Base-by-base conservation (phyloP, 2,329 filamentous ascomycete genomes). In the Penicillium sp. region DNA sequence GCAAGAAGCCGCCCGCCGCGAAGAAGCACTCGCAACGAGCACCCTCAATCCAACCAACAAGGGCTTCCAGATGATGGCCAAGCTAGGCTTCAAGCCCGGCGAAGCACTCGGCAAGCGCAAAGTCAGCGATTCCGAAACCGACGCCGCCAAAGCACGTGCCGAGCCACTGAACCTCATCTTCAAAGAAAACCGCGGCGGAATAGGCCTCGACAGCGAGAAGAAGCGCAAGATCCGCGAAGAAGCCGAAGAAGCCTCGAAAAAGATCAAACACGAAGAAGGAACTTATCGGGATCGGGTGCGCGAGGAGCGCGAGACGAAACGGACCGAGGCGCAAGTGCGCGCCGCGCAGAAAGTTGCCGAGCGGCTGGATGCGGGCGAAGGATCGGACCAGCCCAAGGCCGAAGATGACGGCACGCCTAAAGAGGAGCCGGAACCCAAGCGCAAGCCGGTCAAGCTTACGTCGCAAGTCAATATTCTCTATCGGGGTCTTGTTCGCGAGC, bases 51-150 rank as follows among this genome's bases (percentile, higher is more conserved):
- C 84, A 47, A 83, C 82, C 64, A 95, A 87, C 77, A 97, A 97
- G 70, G 94, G 93, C 1, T 85, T 95, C 58, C 86, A 90, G 61
- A 97, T 99, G 91, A 96, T 99, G 92, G 88, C 91, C 21, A 93
- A 91, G 74, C 90, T 99, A 81, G 94, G 94, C 1, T 99, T 95
- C 77, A 88, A 86, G 54, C 79, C 84, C 18, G 92, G 92, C 22
- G 86, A 85, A 34, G 82, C 86, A 0, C 78, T 97, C 3, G 94
- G 94, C 1, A 85, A 83, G 63, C 77, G 80, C n/a, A 49, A 74
- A 75, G 24, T 57, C 69, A n/a, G 40, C 9, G 44, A 49, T n/a
- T 43, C 44, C 14, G 53, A 49, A 18, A 16, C 21, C 13, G 43
- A 48, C 13, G 7, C 36, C 9, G 24, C 64, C 40, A 62, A 75